Evolutionary conservation across 106 monocot species (phyloP), one percentile per base, ranked within the genome.

Genomic region (Dendrobium huoshanense): DNA sequence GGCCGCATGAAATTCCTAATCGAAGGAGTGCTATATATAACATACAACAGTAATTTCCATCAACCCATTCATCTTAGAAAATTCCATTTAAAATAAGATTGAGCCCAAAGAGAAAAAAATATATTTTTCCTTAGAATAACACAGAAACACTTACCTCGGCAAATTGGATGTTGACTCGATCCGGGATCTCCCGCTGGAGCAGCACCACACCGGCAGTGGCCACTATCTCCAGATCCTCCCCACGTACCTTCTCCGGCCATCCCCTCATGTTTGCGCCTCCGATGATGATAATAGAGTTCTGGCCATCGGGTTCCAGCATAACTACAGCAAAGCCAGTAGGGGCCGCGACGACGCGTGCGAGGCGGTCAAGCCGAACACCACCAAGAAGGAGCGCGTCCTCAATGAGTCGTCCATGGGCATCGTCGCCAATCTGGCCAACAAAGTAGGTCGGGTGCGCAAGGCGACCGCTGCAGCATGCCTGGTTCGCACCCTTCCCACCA

Each of bases 401-500:
- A 43, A 98, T 84, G 76, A 98, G 86, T 11, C 78, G 73, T 8
- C 92, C 98, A 75, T 98, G 87, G 18, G 92, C 91, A 72, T 95
- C 98, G 27, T 80, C 77, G 9, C 98, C 98, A 67, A 98, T 81
- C 75, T 85, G 92, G n/a, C 92, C 98, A 4, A 98, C 77, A 84
- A 98, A 89, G 87, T 81, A 85, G 61, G 95, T 90, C 72, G 91
- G 87, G 72, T 81, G 83, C 8, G 85, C 79, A 81, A 98, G 92
- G 68, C 83, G 87, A 44, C 84, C 98, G 49, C 86, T 88, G 84
- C 98, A 98, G 87, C 91, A 92, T 43, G 98, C 98, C 88, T 98
- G 98, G 82, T 98, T 98, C 75, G 98, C 98, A 70, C 98, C 98
- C 92, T 98, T 98, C 18, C 98, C 94, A 48, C 97, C 97, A 77